Conservation (phyloP, 208 protist species). For the Crithidia sp. region DNA sequence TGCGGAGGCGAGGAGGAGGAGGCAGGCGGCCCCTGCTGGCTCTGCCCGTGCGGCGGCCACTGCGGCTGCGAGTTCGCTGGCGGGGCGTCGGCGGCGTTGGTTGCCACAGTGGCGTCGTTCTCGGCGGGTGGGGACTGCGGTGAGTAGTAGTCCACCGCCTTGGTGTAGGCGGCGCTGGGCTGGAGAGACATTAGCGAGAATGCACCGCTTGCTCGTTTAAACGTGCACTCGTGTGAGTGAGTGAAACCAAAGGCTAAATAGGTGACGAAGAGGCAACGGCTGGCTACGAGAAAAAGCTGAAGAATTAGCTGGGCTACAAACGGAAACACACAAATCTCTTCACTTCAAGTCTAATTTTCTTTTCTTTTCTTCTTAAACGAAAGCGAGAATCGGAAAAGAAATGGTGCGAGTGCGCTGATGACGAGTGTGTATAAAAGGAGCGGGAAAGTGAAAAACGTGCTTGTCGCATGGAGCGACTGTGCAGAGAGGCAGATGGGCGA, state of each 20-base stretch:
- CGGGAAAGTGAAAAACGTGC: background rate
- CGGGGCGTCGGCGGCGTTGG: too few relatives aligned
- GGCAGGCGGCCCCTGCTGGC: background rate
- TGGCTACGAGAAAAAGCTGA: too few relatives aligned
- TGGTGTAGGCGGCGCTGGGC: background rate
- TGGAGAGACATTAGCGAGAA: conserved; percentile 4
- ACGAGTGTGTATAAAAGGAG: background rate
- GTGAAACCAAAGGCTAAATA: too few relatives aligned
- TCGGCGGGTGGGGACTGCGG: background rate
- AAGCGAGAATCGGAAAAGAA: background rate
- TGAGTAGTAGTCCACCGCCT: background rate
- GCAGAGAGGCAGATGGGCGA: too few relatives aligned
- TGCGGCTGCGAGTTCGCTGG: background rate
- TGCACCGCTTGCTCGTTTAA: too few relatives aligned
- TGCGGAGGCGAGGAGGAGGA: background rate
- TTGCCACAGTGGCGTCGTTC: too few relatives aligned
- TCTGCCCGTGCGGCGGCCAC: background rate
- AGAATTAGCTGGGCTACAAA: too few relatives aligned
- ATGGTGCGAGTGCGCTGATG: background rate
- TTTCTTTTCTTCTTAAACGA: background rate
- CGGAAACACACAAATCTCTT: too few relatives aligned
- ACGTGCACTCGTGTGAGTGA: too few relatives aligned
- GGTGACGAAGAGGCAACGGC: too few relatives aligned
- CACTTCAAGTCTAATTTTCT: too few relatives aligned
- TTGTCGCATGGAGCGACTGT: background rate